Conservation (phyloP, 306 rosid genomes). For the Argentina anserina region DNA sequence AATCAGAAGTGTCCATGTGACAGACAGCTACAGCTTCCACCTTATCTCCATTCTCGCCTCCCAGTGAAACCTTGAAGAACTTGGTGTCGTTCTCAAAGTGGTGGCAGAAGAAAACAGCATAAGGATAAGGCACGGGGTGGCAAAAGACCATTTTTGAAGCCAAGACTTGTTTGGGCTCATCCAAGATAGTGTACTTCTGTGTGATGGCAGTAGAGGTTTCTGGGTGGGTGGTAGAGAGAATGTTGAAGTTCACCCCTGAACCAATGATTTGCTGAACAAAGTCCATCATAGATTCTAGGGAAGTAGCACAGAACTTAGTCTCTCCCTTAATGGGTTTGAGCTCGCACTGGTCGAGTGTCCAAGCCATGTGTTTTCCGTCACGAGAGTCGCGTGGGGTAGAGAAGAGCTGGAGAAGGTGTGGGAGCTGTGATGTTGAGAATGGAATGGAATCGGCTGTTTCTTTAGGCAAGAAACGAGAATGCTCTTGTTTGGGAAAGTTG, state of each 20-base stretch:
- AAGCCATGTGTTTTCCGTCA: slow-evolving; percentile 33
- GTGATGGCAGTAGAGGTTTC: slow-evolving; percentile 21
- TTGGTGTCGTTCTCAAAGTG: slow-evolving; percentile 35
- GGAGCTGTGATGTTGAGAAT: slow-evolving; percentile 42
- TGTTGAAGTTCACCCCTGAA: slow-evolving; percentile 8
- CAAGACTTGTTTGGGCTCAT: slow-evolving; percentile 35
- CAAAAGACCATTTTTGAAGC: slow-evolving; percentile 59
- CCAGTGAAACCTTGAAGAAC: slow-evolving; percentile 48
- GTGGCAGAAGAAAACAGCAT: slow-evolving; percentile 54
- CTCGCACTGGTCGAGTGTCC: slow-evolving; percentile 41
- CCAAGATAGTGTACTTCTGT: slow-evolving; percentile 41
- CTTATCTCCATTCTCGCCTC: slow-evolving; percentile 44
- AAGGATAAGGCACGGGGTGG: slow-evolving; percentile 50
- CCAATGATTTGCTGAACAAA: slow-evolving; percentile 34
- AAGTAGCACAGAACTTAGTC: slow-evolving; percentile 49
- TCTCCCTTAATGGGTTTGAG: slow-evolving; percentile 36
- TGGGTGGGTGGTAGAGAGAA: slow-evolving; percentile 41
- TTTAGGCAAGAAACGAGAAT: slow-evolving; percentile 34
- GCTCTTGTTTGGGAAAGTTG: slow-evolving; percentile 38
- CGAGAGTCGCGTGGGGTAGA: slow-evolving; percentile 41
- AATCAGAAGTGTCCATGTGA: slow-evolving; percentile 60
- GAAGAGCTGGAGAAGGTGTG: slow-evolving; percentile 49
- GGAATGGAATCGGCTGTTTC: slow-evolving; percentile 52
- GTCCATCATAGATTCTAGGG: slow-evolving; percentile 48
- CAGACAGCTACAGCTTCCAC: slow-evolving; percentile 52